Evolutionary conservation across 2,329 filamentous ascomycete genomes (phyloP).

Genomic region (Fusarium fujikuroi): DNA sequence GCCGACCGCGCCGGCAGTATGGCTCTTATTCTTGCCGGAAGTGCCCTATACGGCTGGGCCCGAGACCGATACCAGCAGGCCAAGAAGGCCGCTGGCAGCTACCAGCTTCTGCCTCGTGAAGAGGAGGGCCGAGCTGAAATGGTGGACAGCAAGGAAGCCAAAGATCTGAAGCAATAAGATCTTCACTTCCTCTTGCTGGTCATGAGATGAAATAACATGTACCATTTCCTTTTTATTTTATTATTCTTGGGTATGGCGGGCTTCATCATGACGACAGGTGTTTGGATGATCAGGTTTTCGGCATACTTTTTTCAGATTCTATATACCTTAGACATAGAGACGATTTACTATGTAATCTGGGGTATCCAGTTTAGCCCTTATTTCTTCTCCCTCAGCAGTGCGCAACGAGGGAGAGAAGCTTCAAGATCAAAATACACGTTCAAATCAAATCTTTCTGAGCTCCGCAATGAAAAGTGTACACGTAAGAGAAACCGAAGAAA

Average conservation of each 20-base stretch:
- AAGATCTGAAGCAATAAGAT: constrained; percentile 23
- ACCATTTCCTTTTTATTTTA: constrained; percentile 22
- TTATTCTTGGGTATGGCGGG: constrained; percentile 24
- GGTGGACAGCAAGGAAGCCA: constrained; percentile 31
- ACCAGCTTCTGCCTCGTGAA: constrained; percentile 38
- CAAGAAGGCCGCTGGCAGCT: constrained; percentile 41
- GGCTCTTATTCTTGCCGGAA: constrained; percentile 41
- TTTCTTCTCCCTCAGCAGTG: constrained; percentile 24
- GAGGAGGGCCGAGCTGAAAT: constrained; percentile 32
- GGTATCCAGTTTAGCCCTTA: constrained; percentile 16
- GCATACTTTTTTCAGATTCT: constrained; percentile 22
- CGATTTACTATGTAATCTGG: constrained; percentile 31
- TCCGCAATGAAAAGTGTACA: neutral
- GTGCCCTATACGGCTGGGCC: constrained; percentile 43
- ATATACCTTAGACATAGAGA: constrained; percentile 35
- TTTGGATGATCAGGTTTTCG: constrained; percentile 24
- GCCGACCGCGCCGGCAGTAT: constrained; percentile 43
- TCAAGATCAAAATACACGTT: constrained; percentile 4
- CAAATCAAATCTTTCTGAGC: neutral
- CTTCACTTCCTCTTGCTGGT: neutral
- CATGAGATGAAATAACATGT: constrained; percentile 7
- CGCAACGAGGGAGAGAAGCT: constrained; percentile 23
- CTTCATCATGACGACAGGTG: constrained; percentile 31
- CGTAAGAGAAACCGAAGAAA: neutral
- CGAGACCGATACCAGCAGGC: constrained; percentile 40